A percentile compares a stretch with the other conserved stretches of the same genome.
These are phyloP conservation scores for Pseudozyma sp. DNA, from an alignment of 1,284 basidiomycete species.

Conservation along the genomic window DNA sequence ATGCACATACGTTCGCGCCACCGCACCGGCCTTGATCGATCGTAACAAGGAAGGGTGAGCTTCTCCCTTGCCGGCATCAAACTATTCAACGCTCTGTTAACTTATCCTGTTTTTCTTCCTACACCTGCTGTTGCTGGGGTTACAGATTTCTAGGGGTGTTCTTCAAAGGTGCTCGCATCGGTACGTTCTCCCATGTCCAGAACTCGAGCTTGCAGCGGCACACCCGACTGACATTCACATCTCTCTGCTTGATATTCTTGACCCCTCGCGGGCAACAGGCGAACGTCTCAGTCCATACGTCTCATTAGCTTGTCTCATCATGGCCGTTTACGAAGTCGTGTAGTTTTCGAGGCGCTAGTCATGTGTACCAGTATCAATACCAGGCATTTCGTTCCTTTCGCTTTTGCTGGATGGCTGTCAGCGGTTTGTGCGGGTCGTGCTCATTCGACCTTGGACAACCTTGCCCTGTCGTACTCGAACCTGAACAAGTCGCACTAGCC, in stretches of 20 bases:
- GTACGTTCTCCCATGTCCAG: constrained; percentile 27
- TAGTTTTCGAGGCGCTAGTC: constrained; percentile 8
- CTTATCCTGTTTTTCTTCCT: no score
- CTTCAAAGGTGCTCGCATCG: constrained; percentile 66
- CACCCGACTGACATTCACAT: not conserved
- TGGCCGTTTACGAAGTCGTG: constrained; percentile 63
- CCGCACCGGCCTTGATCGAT: constrained; percentile 88
- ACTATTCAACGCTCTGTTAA: no score
- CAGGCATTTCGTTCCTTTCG: not conserved
- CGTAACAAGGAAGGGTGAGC: constrained; percentile 87
- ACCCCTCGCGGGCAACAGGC: no score
- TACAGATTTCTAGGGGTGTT: constrained; percentile 63
- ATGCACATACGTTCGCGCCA: constrained; percentile 92
- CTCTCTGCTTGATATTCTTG: not conserved
- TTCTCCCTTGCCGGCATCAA: no score
- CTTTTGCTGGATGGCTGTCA: no score
- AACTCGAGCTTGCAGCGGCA: not conserved
- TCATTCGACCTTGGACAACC: no score
- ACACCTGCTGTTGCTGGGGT: not conserved
- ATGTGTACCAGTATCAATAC: constrained; percentile 5
- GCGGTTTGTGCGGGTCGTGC: no score
- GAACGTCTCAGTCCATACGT: constrained; percentile 67
- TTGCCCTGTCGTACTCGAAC: no score
- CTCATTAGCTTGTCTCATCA: constrained; percentile 65
- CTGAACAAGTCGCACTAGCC: no score